Percentiles rank a stretch among this genome's conserved stretches.
phyloP scores from a whole-genome alignment of 2,329 filamentous ascomycete genomes.

The Colletotrichum sp. region DNA sequence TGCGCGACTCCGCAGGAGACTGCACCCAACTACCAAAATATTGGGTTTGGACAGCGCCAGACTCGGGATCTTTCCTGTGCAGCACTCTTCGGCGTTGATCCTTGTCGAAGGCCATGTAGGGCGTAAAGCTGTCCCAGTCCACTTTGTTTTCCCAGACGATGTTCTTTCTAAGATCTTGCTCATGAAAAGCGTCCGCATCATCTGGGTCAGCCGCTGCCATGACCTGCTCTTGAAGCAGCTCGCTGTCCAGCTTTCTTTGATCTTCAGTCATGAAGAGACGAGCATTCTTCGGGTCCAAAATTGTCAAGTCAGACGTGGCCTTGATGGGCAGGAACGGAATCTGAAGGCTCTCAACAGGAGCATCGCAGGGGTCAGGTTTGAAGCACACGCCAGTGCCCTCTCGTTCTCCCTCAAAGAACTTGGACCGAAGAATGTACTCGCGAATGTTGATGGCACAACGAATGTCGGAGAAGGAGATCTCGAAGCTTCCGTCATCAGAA shows the following conservation, averaged over 20 bases:
- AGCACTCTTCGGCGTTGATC: background rate
- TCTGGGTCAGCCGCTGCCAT: background rate
- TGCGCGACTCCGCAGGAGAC: background rate
- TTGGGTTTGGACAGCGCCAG: background rate
- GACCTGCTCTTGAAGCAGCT: background rate
- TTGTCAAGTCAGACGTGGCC: background rate
- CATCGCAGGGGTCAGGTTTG: background rate
- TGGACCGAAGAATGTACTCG: background rate
- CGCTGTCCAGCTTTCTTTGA: background rate
- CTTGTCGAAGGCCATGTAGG: constrained; percentile 2
- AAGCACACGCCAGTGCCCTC: background rate
- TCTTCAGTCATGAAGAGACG: background rate
- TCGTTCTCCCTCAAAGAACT: background rate
- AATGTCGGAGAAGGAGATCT: constrained; percentile 6
- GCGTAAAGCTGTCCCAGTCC: background rate
- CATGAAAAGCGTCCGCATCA: background rate
- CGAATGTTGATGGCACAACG: background rate
- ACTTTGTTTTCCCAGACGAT: constrained; percentile 13
- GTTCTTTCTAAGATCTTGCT: background rate
- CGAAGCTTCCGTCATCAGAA: constrained; percentile 1
- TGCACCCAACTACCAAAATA: constrained; percentile 8
- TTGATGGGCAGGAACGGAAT: background rate
- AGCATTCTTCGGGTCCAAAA: background rate
- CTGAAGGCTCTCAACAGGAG: background rate
- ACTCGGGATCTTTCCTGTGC: constrained; percentile 1